These are phyloP conservation scores for Ramaria sp. DNA, from an alignment of 768 basidiomycete species.

Conservation along the genomic window DNA sequence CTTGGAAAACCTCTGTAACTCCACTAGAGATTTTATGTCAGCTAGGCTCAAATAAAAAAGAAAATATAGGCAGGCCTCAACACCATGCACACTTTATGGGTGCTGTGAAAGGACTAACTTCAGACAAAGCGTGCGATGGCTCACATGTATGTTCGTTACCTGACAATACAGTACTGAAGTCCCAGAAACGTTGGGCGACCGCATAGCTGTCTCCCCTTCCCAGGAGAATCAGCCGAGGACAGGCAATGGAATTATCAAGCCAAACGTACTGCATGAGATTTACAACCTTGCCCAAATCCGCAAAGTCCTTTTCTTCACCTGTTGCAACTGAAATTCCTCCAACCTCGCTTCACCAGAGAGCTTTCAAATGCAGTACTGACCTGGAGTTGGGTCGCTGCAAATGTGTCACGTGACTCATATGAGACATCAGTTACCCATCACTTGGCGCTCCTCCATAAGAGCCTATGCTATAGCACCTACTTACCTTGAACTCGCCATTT, in stretches of 20 bases:
- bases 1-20: too few species aligned
- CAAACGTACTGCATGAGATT: constrained; percentile 62
- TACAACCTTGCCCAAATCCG: constrained; percentile 61
- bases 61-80: too few species aligned
- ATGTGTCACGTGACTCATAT: too few species aligned
- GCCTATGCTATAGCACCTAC: too few species aligned
- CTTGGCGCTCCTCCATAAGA: too few species aligned
- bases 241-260: background rate
- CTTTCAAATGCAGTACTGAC: constrained; percentile 60
- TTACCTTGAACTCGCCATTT: too few species aligned
- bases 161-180: constrained; percentile 52
- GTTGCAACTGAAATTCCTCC: constrained; percentile 29
- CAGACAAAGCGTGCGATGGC: background rate
- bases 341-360: constrained; percentile 48
- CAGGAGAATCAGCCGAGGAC: background rate
- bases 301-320: constrained; percentile 18
- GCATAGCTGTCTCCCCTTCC: constrained; percentile 59
- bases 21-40: too few species aligned
- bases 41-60: too few species aligned
- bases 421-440: too few species aligned
- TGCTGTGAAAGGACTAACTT: constrained; percentile 16
- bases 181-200: constrained; percentile 64
- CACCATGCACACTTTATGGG: too few species aligned
- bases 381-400: too few species aligned
- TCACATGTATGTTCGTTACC: background rate